Evolutionary conservation across 1,139 yeast genomes (phyloP).

Genomic region (Yamadazyma conglobata): DNA sequence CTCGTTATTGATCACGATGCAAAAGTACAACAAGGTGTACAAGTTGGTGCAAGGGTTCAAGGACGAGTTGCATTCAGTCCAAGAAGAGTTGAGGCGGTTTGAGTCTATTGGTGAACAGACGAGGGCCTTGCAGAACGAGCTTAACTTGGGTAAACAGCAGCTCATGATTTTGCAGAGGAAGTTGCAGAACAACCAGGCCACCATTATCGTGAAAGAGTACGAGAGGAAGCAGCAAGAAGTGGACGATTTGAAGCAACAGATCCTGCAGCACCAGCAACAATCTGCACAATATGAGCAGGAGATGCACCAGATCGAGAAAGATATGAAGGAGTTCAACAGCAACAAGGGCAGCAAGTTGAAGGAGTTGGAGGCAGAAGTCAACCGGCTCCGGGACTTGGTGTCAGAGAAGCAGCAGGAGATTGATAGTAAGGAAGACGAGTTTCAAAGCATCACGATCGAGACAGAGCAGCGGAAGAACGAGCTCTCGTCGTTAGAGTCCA

Average conservation of each 20-base stretch:
- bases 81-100: slow-evolving; percentile 42
- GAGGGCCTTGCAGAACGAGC: slow-evolving; percentile 57
- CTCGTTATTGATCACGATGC: slow-evolving; percentile 63
- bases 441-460: slow-evolving; percentile 66
- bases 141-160: slow-evolving; percentile 67
- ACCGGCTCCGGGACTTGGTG: slow-evolving; percentile 34
- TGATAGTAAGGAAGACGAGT: slow-evolving; percentile 47
- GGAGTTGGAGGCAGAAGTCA: slow-evolving; percentile 59
- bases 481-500: slow-evolving; percentile 42
- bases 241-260: slow-evolving; percentile 35
- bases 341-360: slow-evolving; percentile 81
- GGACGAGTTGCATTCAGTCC: slow-evolving; percentile 38
- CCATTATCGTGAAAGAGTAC: slow-evolving; percentile 50
- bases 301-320: slow-evolving; percentile 61
- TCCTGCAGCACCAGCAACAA: slow-evolving; percentile 30
- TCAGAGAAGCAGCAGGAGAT: slow-evolving; percentile 39
- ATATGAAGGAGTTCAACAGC: slow-evolving; percentile 74
- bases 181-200: slow-evolving; percentile 58
- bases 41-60: slow-evolving; percentile 36
- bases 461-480: slow-evolving; percentile 68
- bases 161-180: slow-evolving; percentile 58
- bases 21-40: slow-evolving; percentile 57
- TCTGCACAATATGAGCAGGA: slow-evolving; percentile 33
- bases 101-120: slow-evolving; percentile 50
- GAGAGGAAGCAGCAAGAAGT: slow-evolving; percentile 51